Evolutionary conservation across 805 yeast species (phyloP), one percentile per base, ranked within the genome.

Genomic region (Lachancea waltii): DNA sequence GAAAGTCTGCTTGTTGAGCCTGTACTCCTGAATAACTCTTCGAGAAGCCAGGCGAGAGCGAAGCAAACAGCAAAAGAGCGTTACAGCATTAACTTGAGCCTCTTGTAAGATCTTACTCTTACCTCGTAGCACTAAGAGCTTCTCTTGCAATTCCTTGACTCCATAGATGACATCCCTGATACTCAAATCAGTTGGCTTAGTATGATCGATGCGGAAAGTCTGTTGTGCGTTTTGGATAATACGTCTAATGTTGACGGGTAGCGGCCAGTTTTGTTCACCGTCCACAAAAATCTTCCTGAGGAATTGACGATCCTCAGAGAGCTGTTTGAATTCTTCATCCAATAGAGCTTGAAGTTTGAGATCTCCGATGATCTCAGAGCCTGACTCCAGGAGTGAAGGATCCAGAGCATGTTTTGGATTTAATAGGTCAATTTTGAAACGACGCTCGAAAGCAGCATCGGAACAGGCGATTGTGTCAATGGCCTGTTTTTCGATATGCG

Each of bases 201-300:
- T 75, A 54, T 86, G 84, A 49, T 95, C 97, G 50, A 85, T 79
- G 54, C 84, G 92, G 81, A 92, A 92, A 43, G 92, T 87, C 61
- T 90, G 96, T 65, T 90, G 97, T 9, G 98, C 90, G 58, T 92
- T 94, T 64, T 92, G 97, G 46, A 92, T 73, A 46, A 94, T 81
- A 73, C 99, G 95, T 60, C 97, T 84, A 53, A 92, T 77, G 57
- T 94, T 92, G 18, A 92, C 97, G 21, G 99, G 99, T 49, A 94
- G 70, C 41, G 97, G 97, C 97, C 97, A 90, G 62, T 81, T 85
- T 54, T 77, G 80, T 59, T 92, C 99, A 70, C 98, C 98, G 53
- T 83, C 86, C 34, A 82, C 73, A 68, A 94, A 94, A 30, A 90
- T 85, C 17, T 73, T 74, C 65, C 98, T 79, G 59, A 94, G 68